Evolutionary conservation across 495 filamentous ascomycete genomes (phyloP).

Genomic region (Lasiosphaeria hispida): DNA sequence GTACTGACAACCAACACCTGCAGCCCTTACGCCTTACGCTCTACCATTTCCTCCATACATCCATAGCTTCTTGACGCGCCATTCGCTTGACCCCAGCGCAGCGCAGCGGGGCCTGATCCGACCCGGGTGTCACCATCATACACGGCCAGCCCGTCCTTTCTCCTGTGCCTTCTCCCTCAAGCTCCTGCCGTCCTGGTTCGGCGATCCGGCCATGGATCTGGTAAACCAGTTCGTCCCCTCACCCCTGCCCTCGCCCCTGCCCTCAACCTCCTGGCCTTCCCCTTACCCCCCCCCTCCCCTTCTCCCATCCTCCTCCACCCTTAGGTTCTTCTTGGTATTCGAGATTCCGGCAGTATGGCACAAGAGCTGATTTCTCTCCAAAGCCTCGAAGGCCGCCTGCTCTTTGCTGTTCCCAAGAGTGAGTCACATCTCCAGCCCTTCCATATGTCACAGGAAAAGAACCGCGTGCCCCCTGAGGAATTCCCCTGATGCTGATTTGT

Average conservation of each 20-base stretch:
- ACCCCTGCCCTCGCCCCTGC: not conserved
- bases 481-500: too few species aligned
- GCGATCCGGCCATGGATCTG: constrained; percentile 63
- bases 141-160: not conserved
- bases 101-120: constrained; percentile 11
- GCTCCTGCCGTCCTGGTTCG: constrained; percentile 10
- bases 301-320: constrained; percentile 4
- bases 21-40: constrained; percentile 1
- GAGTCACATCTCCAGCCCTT: constrained; percentile 36
- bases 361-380: constrained; percentile 33
- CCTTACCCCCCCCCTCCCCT: not conserved
- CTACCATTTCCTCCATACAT: not conserved
- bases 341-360: constrained; percentile 23
- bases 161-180: constrained; percentile 11
- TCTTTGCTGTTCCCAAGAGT: constrained; percentile 98
- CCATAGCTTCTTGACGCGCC: constrained; percentile 1
- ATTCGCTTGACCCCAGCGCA: not conserved
- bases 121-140: not conserved
- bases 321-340: constrained; percentile 8
- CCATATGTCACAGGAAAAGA: not conserved
- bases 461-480: not conserved
- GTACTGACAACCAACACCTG: not conserved
- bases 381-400: constrained; percentile 86
- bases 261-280: not conserved
- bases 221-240: constrained; percentile 70